phyloP scores from a whole-genome alignment of 768 basidiomycete species.

The Chlorophyllum brunneum region DNA sequence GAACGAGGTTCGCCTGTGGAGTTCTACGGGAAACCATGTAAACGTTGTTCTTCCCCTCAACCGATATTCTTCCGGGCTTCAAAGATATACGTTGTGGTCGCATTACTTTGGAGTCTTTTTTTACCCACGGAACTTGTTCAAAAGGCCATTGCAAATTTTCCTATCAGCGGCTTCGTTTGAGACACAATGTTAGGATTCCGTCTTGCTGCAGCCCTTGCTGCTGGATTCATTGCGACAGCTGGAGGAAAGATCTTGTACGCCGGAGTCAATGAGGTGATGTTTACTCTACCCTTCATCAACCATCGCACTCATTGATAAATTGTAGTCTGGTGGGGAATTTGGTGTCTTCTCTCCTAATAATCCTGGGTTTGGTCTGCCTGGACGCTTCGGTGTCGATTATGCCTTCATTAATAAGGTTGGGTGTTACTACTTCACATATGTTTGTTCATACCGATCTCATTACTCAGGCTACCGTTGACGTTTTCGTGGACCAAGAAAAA shows the following conservation, averaged over 20 bases:
- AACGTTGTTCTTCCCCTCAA: not conserved
- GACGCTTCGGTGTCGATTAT: slow-evolving; percentile 38
- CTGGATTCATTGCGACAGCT: slow-evolving; percentile 3
- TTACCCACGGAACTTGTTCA: not conserved
- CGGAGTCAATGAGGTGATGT: slow-evolving; percentile 39
- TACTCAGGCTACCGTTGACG: slow-evolving; percentile 40
- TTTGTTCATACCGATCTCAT: too few relatives aligned
- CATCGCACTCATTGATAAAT: not conserved
- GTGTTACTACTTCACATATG: too few relatives aligned
- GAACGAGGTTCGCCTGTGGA: not conserved
- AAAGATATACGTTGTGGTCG: not conserved
- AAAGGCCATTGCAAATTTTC: not conserved
- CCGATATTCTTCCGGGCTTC: slow-evolving; percentile 6
- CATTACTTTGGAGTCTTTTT: not conserved
- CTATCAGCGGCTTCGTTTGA: not conserved
- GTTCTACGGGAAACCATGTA: slow-evolving; percentile 1
- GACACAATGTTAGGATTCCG: not conserved
- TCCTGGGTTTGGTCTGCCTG: slow-evolving; percentile 38
- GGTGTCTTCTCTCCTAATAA: slow-evolving; percentile 34
- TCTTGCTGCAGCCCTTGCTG: not conserved
- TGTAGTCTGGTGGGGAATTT: slow-evolving; percentile 44
- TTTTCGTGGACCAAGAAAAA: slow-evolving; percentile 44
- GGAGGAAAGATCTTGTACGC: slow-evolving; percentile 38
- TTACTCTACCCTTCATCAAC: too few relatives aligned
- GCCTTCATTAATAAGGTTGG: slow-evolving; percentile 45